Percentiles rank a stretch among this genome's conserved stretches.
Evolutionary conservation across 73 alveolate genomes (phyloP).

Genomic region (Urostyla sp.): DNA sequence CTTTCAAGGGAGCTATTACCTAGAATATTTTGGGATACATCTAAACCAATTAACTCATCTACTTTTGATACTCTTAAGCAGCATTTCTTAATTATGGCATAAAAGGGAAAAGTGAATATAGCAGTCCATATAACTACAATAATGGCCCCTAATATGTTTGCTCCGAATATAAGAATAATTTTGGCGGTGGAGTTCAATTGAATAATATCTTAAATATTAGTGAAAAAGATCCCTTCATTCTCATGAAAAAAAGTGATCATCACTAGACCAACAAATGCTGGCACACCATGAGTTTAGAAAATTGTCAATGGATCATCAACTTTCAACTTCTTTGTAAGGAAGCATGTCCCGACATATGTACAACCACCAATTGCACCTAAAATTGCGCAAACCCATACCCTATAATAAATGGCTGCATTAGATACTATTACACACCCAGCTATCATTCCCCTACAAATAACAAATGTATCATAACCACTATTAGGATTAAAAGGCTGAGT

Average conservation of each 20-base stretch:
- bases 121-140: conserved; percentile 47
- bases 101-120: conserved; percentile 26
- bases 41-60: conserved; percentile 32
- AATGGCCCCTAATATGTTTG: conserved; percentile 21
- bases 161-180: conserved; percentile 39
- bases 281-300: conserved; percentile 80
- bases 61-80: conserved; percentile 40
- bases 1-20: conserved; percentile 4
- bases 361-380: conserved; percentile 53
- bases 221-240: conserved; percentile 74
- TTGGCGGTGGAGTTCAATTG: conserved; percentile 1
- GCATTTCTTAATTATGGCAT: conserved; percentile 20
- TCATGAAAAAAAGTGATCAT: conserved; percentile 75
- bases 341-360: conserved; percentile 51
- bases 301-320: conserved; percentile 90
- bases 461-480: conserved; percentile 16
- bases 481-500: conserved; percentile 38
- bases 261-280: conserved; percentile 80
- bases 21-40: not conserved
- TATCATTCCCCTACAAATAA: conserved; percentile 47
- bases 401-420: conserved; percentile 41
- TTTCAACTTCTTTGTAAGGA: conserved; percentile 68
- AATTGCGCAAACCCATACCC: conserved; percentile 9
- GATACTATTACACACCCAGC: conserved; percentile 57
- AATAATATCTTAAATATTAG: conserved; percentile 21